A percentile compares a stretch with the other conserved stretches of the same genome.
These are phyloP conservation scores for Ceratobasidium sp. DNA, from an alignment of 1,284 basidiomycete species.

Conservation along the genomic window DNA sequence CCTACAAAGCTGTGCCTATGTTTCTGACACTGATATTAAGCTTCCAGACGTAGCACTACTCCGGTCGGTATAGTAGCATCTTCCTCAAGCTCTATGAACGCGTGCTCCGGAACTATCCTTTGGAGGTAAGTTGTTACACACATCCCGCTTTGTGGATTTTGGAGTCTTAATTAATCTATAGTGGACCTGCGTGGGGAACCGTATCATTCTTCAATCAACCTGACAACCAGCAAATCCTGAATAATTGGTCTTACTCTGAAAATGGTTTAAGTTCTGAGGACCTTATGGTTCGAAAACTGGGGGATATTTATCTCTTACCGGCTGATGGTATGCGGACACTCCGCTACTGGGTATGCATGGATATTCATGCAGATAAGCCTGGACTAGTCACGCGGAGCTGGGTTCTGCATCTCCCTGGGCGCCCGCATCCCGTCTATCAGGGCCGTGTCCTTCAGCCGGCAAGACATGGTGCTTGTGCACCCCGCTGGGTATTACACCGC, in stretches of 20 bases:
- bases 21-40: no score
- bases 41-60: no score
- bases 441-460: background rate
- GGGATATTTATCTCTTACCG: background rate
- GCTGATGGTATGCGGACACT: background rate
- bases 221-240: background rate
- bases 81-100: no score
- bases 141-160: no score
- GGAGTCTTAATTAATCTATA: background rate
- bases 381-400: background rate
- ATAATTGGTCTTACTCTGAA: background rate
- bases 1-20: no score
- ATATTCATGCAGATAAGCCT: background rate
- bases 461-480: background rate
- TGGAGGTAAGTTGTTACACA: background rate
- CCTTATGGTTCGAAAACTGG: background rate
- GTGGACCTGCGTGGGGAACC: background rate
- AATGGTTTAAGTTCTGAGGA: background rate
- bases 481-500: background rate
- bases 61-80: no score
- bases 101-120: no score
- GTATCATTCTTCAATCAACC: background rate
- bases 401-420: background rate
- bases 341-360: conserved; percentile 2
- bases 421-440: background rate